Conservation (phyloP, 305 asterid species). For the Fraxinus floribunda region DNA sequence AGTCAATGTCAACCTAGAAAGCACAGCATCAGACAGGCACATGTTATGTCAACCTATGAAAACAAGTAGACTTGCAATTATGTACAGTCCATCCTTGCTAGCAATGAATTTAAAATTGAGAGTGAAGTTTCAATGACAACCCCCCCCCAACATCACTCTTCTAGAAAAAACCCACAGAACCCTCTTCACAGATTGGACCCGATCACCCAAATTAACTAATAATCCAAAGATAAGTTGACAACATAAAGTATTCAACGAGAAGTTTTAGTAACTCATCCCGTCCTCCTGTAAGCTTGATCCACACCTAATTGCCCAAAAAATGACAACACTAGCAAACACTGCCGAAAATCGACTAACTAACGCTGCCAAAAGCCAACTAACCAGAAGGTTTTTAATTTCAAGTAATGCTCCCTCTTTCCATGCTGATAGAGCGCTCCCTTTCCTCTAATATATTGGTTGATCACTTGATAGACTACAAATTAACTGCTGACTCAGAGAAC, state of each 20-base stretch:
- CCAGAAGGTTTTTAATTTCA: neutral
- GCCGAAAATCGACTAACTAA: neutral
- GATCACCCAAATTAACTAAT: neutral
- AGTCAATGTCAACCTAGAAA: conserved; percentile 80
- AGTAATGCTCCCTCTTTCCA: neutral
- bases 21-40: conserved; percentile 9
- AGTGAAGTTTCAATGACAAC: too few species aligned
- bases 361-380: neutral
- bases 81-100: neutral
- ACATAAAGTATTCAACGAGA: neutral
- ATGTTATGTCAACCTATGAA: neutral
- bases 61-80: neutral
- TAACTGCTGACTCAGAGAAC: neutral
- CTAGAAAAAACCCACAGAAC: neutral
- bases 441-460: neutral
- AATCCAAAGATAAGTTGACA: neutral
- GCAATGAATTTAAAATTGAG: neutral
- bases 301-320: neutral
- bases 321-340: neutral
- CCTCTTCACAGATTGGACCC: neutral
- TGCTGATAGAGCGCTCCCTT: neutral
- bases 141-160: too few species aligned
- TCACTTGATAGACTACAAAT: neutral
- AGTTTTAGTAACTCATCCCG: neutral
- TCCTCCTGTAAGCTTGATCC: neutral